A percentile compares a stretch with the other conserved stretches of the same genome.
phyloP scores from a whole-genome alignment of 257 asterid genomes.

The Haberlea rhodopensis region DNA sequence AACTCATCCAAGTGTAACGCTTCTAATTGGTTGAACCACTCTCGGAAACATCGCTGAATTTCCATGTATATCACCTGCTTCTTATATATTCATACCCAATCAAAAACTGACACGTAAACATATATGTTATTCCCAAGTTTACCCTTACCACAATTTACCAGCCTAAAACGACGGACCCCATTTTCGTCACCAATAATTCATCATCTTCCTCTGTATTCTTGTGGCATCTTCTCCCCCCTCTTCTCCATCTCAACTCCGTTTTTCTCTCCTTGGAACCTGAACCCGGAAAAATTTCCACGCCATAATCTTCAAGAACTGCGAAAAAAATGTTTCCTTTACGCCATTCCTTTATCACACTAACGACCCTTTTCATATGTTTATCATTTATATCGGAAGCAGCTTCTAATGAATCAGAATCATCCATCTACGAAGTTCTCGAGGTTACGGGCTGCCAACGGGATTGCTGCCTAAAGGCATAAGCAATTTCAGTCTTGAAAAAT shows the following conservation, averaged over 20 bases:
- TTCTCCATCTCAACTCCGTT: too few relatives aligned
- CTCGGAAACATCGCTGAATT: too few relatives aligned
- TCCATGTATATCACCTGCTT: too few relatives aligned
- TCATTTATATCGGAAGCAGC: slow-evolving; percentile 11
- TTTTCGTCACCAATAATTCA: slow-evolving; percentile 37
- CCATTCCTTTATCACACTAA: slow-evolving; percentile 13
- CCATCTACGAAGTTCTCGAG: slow-evolving; percentile 49
- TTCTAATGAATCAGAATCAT: slow-evolving; percentile 19
- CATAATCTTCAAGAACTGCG: neutral
- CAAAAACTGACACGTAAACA: too few relatives aligned
- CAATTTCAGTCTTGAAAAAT: slow-evolving; percentile 35
- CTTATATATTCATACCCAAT: too few relatives aligned
- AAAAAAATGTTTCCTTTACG: slow-evolving; percentile 28
- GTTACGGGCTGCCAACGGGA: slow-evolving; percentile 50
- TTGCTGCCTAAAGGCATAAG: slow-evolving; percentile 44
- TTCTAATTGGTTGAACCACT: too few relatives aligned
- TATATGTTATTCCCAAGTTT: neutral
- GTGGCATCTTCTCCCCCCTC: slow-evolving; percentile 15
- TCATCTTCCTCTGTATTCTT: slow-evolving; percentile 36
- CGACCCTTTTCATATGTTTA: slow-evolving; percentile 19
- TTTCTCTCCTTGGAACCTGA: slow-evolving; percentile 40
- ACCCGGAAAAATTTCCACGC: slow-evolving; percentile 31
- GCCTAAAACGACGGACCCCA: slow-evolving; percentile 24
- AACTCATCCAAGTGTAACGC: too few relatives aligned
- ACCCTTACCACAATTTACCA: slow-evolving; percentile 1